These are phyloP conservation scores for Quercus rubra DNA, from an alignment of 306 rosid genomes.

Conservation along the genomic window DNA sequence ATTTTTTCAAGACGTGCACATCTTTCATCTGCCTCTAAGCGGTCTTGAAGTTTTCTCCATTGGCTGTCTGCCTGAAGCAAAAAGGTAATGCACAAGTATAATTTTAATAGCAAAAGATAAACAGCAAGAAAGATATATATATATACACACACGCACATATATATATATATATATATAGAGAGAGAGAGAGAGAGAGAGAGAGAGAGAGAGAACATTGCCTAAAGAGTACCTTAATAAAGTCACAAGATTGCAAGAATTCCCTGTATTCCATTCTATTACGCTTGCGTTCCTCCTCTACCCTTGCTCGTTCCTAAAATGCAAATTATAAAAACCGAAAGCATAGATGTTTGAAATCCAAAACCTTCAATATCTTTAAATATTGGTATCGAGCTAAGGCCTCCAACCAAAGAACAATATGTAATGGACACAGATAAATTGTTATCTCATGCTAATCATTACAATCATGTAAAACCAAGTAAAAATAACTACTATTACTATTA, in stretches of 20 bases:
- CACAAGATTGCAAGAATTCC: conserved; percentile 82
- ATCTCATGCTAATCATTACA: not conserved
- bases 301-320: conserved; percentile 67
- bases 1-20: conserved; percentile 84
- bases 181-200: not conserved
- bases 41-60: conserved; percentile 96
- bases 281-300: conserved; percentile 70
- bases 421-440: not conserved
- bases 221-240: conserved; percentile 71
- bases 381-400: not conserved
- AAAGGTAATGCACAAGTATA: conserved; percentile 21
- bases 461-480: not conserved
- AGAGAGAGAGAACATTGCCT: conserved; percentile 1
- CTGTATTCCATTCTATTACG: conserved; percentile 58
- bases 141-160: no score
- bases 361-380: not conserved
- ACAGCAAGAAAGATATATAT: not conserved
- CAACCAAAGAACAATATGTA: not conserved
- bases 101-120: conserved; percentile 19
- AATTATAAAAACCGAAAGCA: conserved; percentile 21
- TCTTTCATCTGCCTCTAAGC: conserved; percentile 88
- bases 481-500: not conserved
- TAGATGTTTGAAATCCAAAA: conserved; percentile 5
- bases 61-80: conserved; percentile 70
- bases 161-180: not conserved